Evolutionary conservation across 352 stramenopile species (phyloP).

Genomic region (Pythium biforme): DNA sequence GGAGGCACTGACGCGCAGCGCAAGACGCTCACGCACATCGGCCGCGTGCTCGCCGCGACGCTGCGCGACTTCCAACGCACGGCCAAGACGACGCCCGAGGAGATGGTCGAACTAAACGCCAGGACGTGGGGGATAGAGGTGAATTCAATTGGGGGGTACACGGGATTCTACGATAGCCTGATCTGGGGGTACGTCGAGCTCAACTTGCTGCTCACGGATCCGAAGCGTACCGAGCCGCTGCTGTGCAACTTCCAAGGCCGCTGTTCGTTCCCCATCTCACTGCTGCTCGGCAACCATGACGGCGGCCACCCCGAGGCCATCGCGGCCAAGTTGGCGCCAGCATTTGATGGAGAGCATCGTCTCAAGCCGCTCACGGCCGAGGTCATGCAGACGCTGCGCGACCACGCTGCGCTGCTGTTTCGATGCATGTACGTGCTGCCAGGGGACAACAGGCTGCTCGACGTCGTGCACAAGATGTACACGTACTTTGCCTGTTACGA

Average conservation of each 20-base stretch:
- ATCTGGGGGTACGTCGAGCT: background rate
- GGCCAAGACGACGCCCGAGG: background rate
- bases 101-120: background rate
- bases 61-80: background rate
- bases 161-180: background rate
- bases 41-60: background rate
- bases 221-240: background rate
- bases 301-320: background rate
- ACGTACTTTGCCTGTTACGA: background rate
- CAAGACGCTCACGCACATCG: slow-evolving; percentile 4
- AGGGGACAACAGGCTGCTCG: background rate
- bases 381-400: background rate
- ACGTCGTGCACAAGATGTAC: background rate
- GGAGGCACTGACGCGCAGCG: background rate
- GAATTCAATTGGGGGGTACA: background rate
- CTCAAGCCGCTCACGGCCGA: background rate
- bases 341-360: background rate
- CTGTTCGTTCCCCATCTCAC: background rate
- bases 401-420: background rate
- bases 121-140: background rate
- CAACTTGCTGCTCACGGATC: slow-evolving; percentile 1
- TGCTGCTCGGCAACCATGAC: background rate
- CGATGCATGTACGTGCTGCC: background rate
- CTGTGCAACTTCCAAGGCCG: too few species aligned
- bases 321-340: background rate